These are phyloP conservation scores for Stephania japonica DNA, from an alignment of 164 flowering plant genomes.

Conservation along the genomic window DNA sequence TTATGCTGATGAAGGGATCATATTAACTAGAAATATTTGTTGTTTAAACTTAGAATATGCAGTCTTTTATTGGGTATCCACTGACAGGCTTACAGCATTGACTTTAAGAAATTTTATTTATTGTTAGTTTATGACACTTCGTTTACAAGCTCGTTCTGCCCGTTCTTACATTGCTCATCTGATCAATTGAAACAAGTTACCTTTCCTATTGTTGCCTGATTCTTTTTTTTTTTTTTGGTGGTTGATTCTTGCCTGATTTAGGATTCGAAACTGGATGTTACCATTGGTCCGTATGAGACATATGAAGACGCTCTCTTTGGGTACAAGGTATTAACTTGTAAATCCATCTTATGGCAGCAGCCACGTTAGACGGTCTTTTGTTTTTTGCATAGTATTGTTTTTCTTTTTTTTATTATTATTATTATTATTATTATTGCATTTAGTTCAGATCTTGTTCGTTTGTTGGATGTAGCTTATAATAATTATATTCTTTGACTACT, in stretches of 20 bases:
- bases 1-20: not conserved
- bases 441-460: not conserved
- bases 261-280: slow-evolving; percentile 92
- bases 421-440: not conserved
- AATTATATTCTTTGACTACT: not conserved
- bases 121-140: too few relatives aligned
- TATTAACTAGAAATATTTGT: not conserved
- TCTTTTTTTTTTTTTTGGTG: not conserved
- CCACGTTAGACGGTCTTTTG: not conserved
- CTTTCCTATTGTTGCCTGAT: not conserved
- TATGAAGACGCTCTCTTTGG: slow-evolving; percentile 88
- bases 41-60: not conserved
- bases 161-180: not conserved
- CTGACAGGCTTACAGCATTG: not conserved
- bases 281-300: slow-evolving; percentile 97
- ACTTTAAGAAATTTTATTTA: not conserved
- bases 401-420: not conserved
- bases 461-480: not conserved
- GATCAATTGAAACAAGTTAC: not conserved
- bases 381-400: not conserved
- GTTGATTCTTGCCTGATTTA: slow-evolving; percentile 17
- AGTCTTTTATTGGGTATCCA: not conserved
- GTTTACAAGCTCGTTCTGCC: slow-evolving; percentile 1
- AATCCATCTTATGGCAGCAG: not conserved
- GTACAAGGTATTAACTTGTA: slow-evolving; percentile 62